Base-by-base conservation (phyloP, 1,139 yeast genomes). In the Debaryomyces subglobosus region DNA sequence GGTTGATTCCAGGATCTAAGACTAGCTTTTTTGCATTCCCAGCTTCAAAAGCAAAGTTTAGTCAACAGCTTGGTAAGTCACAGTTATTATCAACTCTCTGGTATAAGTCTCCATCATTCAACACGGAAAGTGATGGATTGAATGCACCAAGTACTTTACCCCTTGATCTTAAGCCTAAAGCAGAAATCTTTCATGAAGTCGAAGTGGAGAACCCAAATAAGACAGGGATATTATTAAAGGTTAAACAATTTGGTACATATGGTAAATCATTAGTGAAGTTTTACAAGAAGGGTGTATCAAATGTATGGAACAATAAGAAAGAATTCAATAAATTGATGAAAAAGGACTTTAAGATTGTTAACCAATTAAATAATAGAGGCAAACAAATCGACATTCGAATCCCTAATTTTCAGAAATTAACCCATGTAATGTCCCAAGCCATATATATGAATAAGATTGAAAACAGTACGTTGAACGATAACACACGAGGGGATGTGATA, bases 281-380 rank as follows among this genome's bases (percentile, higher is more conserved):
- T 60, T 83, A 82, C 64, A 78, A 77, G 52, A 57, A 62, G 0
- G 89, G 89, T 1, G 69, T 82, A 2, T 55, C 61, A 12, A 81
- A 79, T 54, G 78, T 82, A 1, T 82, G 85, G 83, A 54, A 61
- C 3, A 65, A 68, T 40, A 72, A 78, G 42, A 60, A 58, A 30
- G 50, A 52, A 5, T 60, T 64, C 12, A 64, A 59, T 7, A 30
- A 49, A 4, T 46, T 77, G 34, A 60, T 60, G 44, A 63, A 57
- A 12, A 33, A 55, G 12, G 49, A 55, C 29, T 65, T 51, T 48
- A 64, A 63, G 43, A 42, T 73, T 20, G 36, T 57, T 4, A 55
- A 61, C 20, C 62, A 58, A 30, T 57, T 73, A 3, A 64, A 69
- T 45, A 58, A 56, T 38, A 56, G 53, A 13, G 73, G 77, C 1